These are phyloP conservation scores for Nyctanthes arbortristis DNA, from an alignment of 257 asterid species.

Conservation along the genomic window DNA sequence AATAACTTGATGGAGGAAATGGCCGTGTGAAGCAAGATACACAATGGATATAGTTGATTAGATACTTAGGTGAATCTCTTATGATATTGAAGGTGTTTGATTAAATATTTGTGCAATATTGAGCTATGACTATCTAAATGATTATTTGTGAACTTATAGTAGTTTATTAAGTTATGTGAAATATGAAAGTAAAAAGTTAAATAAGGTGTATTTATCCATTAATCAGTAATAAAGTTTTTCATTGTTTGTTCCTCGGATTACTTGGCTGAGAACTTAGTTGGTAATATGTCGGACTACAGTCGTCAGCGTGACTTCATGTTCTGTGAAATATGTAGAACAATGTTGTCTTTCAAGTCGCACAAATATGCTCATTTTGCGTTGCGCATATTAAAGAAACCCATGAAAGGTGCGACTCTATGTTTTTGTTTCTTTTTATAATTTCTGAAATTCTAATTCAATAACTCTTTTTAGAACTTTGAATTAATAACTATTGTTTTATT, in stretches of 20 bases:
- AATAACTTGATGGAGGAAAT: too few relatives aligned
- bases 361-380: slow-evolving; percentile 47
- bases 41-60: too few relatives aligned
- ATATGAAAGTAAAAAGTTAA: too few relatives aligned
- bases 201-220: too few relatives aligned
- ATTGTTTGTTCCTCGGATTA: background rate
- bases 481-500: background rate
- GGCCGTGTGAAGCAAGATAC: too few relatives aligned
- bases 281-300: slow-evolving; percentile 42
- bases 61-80: too few relatives aligned
- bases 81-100: too few relatives aligned
- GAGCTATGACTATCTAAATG: too few relatives aligned
- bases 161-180: too few relatives aligned
- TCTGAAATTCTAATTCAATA: background rate
- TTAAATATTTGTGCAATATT: too few relatives aligned
- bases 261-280: background rate
- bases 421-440: background rate
- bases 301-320: slow-evolving; percentile 86
- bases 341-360: slow-evolving; percentile 48
- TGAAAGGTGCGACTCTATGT: slow-evolving; percentile 41
- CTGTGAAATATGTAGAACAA: slow-evolving; percentile 68
- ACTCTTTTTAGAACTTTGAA: too few relatives aligned
- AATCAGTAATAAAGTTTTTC: background rate
- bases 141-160: too few relatives aligned
- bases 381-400: slow-evolving; percentile 52